These are phyloP conservation scores for Blastobotrys attinorum DNA, from an alignment of 805 yeast genomes.

Conservation along the genomic window DNA sequence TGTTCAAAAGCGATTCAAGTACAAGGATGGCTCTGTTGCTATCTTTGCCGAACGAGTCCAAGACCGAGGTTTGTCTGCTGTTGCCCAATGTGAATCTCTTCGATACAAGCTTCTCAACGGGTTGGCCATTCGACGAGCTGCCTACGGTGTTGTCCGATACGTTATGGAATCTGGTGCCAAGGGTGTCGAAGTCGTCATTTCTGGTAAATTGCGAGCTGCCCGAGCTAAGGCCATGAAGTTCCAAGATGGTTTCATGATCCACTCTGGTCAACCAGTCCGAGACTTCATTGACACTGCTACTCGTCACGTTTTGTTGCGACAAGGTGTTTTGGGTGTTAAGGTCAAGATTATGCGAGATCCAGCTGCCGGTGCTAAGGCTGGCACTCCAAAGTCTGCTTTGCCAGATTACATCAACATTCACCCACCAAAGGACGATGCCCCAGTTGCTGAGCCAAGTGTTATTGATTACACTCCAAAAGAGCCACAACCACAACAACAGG, in stretches of 20 bases:
- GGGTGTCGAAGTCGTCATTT: constrained; percentile 99
- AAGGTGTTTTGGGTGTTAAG: constrained; percentile 99
- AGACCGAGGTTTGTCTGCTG: constrained; percentile 99
- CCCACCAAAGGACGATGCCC: constrained; percentile 86
- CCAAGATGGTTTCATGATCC: constrained; percentile 99
- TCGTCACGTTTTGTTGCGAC: constrained; percentile 99
- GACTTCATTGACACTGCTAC: constrained; percentile 98
- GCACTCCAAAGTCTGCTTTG: constrained; percentile 46
- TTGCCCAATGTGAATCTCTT: constrained; percentile 98
- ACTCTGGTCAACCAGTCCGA: constrained; percentile 99
- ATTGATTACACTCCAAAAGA: constrained; percentile 52
- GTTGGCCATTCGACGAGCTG: constrained; percentile 99
- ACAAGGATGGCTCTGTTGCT: constrained; percentile 85
- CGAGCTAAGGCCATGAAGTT: constrained; percentile 99
- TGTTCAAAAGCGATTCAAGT: constrained; percentile 97
- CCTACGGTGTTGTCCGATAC: constrained; percentile 99
- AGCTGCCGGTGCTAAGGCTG: constrained; percentile 36
- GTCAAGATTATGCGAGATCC: constrained; percentile 99
- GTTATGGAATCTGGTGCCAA: constrained; percentile 99
- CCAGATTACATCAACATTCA: constrained; percentile 91
- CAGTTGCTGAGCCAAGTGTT: constrained; percentile 59
- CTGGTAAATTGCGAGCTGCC: constrained; percentile 99
- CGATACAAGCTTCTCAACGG: constrained; percentile 97
- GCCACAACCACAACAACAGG: constrained; percentile 5
- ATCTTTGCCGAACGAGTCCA: constrained; percentile 98